Evolutionary conservation across 2,329 filamentous ascomycete genomes (phyloP), one percentile per base, ranked within the genome.

Genomic region (Colletotrichum liaoningense): DNA sequence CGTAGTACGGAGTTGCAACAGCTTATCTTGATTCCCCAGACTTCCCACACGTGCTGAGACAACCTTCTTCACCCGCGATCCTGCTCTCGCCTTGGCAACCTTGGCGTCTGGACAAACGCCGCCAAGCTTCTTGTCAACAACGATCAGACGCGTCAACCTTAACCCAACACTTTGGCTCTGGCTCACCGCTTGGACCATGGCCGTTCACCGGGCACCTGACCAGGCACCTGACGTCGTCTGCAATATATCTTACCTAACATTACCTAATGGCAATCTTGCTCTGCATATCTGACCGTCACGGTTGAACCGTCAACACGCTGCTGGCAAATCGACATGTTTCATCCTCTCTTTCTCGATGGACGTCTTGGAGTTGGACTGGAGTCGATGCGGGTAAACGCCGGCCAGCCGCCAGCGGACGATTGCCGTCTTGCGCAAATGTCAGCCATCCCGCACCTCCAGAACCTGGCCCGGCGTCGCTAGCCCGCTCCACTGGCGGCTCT

Each of bases 41-140:
- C 63, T 58, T 68, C 63, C 65, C 28, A 56, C 63, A 72, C 63
- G 72, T 74, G 72, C 72, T 72, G 63, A 68, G 68, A 74, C 72
- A 72, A 72, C 72, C 69, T 73, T 73, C 70, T 73, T 73, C 67
- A 66, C 67, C 71, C 71, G 67, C 69, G 42, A 72, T 74, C 58
- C 52, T 35, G 7, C 16, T 56, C 49, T 73, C 59, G 67, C 49
- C 71, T 74, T 74, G 72, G 72, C 72, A 55, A 33, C 33, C 67
- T 74, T 74, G 72, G 72, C 67, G 63, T 56, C 69, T 58, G 52
- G 68, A 64, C 49, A 63, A 35, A 52, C 30, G 16, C 52, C 30
- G 72, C 72, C 72, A 74, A 74, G 68, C 72, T 67, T 67, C 67
- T 74, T 72, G 72, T 72, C 68, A 72, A 63, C 63, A 63, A 72